Evolutionary conservation across 208 protist species (phyloP), one percentile per base, ranked within the genome.

Genomic region (Leishmania martiniquensis): DNA sequence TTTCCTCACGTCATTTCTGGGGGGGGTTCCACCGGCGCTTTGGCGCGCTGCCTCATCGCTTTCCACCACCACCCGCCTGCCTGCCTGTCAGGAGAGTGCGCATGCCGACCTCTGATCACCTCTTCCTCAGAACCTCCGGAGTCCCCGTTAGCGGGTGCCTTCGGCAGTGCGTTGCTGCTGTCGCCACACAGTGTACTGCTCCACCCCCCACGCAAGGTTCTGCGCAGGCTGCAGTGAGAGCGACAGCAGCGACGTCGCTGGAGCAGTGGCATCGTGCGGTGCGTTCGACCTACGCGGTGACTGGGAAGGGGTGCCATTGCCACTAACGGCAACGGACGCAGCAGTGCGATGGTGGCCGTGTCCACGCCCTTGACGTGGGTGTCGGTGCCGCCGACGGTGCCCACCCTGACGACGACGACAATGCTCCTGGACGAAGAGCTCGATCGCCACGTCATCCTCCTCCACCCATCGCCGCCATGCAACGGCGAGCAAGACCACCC

Each of bases 391-490:
- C 10, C 32, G 55, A 2, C 42, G 34, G 37, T 47, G 7, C 5
- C 71, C 39, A 10, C 72, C 57, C 20, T 69, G 32, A 34, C 34
- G 37, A 12, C 65, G 37, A n/a, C 65, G 65, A 34, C 39, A 34
- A 47, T 72, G 70, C 32, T 66, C 72, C 17, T 49, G 57, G 44
- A 83, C 60, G 32, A 87, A 83, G 25, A 57, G 45, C 17, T 80
- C 72, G 34, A 88, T 84, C 7, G 57, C 51, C 6, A 70, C 76
- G 47, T 91, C 88, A 57, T 91, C 88, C 13, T 67, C 49, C 2
- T 72, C 80, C 37, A 77, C 60, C 67, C 60, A 76, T 25, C 76
- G 80, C 13, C 79, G 70, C 75, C 84, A 84, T 52, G 86, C 82
- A 42, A 92, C 57, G 13, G 55, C 71, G 4, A 89, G 63, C 57